Base-by-base conservation (phyloP, 805 yeast species). In the Nakazawaea holstii region DNA sequence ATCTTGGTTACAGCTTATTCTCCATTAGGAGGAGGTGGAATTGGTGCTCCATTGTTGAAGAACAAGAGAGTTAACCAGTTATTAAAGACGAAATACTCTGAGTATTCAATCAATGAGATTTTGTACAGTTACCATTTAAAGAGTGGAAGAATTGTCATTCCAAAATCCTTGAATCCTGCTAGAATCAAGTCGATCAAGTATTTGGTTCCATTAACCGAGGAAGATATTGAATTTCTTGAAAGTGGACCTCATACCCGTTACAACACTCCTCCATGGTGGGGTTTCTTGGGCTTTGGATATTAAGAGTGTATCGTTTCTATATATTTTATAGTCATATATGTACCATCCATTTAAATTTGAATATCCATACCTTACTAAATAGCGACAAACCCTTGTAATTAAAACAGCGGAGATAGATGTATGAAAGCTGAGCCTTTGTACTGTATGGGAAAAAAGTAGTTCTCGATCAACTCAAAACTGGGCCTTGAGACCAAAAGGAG, bases 131-230 rank as follows among this genome's bases (percentile, higher is more conserved):
- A 84, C 65, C 81, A 82, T 57, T 73, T 84, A 24, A 67, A 75
- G 50, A 71, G 79, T 37, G 90, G 87, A 2, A 72, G 84, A 46
- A 70, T 72, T 9, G 80, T 76, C 1, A 64, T 87, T 41, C 89
- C 94, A 41, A 79, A 90, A 66, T 82, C 95, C 0, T 70, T 80
- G 17, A 87, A 84, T 46, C 69, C 76, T n/a, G 74, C 72, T 24
- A 79, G 95, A 61, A 76, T 87, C 43, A 68, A 62, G 53, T 55
- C 59, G 10, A 71, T 66, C 15, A 58, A 62, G 28, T 51, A 59
- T 37, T 55, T 62, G 36, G 72, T 77, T 5, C 58, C 61, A 3
- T 55, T 75, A 36, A 57, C 72, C 1, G 46, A 59, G 29, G 68
- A 65, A 10, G 79, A 75, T 10, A 52, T 74, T 28, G 50, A 49